Conservation (phyloP, 108 stramenopile genomes). For the Fistulifera pelliculosa region DNA sequence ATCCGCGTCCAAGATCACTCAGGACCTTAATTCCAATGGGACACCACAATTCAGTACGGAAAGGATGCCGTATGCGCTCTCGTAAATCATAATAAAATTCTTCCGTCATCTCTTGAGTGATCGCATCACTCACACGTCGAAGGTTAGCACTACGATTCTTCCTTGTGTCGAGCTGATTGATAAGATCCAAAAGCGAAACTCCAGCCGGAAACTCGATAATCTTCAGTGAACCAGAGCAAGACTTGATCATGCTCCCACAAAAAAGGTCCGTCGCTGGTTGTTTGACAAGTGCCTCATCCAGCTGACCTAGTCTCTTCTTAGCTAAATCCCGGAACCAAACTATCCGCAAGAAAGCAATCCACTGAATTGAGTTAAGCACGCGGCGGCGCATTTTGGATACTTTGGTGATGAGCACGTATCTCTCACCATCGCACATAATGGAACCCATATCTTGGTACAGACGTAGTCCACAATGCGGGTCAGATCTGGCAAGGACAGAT, state of each 20-base stretch:
- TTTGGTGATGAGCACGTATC: neutral
- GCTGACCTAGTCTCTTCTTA: neutral
- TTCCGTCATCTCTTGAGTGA: conserved; percentile 21
- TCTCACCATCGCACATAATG: neutral
- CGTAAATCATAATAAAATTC: conserved; percentile 24
- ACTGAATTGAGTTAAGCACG: neutral
- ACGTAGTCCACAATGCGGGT: conserved; percentile 1
- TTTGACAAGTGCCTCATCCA: neutral
- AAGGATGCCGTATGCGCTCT: conserved; percentile 11
- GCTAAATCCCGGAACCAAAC: neutral
- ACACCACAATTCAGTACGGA: conserved; percentile 32
- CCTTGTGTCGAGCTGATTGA: neutral
- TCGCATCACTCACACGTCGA: neutral
- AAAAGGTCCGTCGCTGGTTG: neutral
- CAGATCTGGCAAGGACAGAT: neutral
- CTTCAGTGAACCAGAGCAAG: neutral
- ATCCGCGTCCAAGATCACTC: conserved; percentile 4
- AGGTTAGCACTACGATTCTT: neutral
- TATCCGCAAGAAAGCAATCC: conserved; percentile 1
- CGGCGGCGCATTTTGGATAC: neutral
- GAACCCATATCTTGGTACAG: neutral
- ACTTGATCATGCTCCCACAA: too few species aligned
- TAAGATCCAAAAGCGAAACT: neutral
- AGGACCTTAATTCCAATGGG: conserved; percentile 21
- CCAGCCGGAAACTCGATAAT: neutral